Percentiles rank a stretch among this genome's conserved stretches.
Evolutionary conservation across 2,329 filamentous ascomycete species (phyloP).

Genomic region (Biscogniauxia marginata): DNA sequence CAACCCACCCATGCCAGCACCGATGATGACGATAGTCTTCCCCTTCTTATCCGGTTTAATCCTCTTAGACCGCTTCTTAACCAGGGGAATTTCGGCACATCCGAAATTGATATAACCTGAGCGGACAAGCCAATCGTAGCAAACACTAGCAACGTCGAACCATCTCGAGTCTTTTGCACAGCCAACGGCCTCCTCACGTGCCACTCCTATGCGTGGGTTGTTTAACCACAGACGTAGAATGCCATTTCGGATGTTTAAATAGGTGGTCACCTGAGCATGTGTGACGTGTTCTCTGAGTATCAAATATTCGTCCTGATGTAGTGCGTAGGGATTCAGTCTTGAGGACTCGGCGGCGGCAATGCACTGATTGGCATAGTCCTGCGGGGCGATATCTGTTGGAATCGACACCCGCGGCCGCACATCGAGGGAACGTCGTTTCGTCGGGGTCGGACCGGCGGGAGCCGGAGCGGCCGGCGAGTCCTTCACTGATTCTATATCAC

Average conservation of each 20-base stretch:
- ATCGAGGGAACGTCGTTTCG: constrained; percentile 46
- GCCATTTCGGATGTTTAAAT: constrained; percentile 93
- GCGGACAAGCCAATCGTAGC: constrained; percentile 88
- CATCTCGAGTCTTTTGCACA: constrained; percentile 85
- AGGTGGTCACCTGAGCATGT: constrained; percentile 86
- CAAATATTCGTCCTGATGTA: constrained; percentile 81
- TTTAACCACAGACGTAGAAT: constrained; percentile 87
- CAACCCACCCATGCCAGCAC: constrained; percentile 90
- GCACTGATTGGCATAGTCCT: constrained; percentile 88
- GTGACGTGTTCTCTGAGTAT: constrained; percentile 80
- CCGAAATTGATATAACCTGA: constrained; percentile 97
- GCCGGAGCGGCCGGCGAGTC: constrained; percentile 25
- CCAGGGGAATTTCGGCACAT: constrained; percentile 70
- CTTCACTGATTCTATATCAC: constrained; percentile 43
- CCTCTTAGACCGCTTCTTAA: constrained; percentile 40
- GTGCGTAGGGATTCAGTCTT: constrained; percentile 81
- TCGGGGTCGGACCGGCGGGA: constrained; percentile 13
- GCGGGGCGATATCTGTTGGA: constrained; percentile 67
- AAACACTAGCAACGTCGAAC: constrained; percentile 84
- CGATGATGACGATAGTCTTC: constrained; percentile 81
- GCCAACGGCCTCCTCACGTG: constrained; percentile 81
- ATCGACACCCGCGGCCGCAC: constrained; percentile 80
- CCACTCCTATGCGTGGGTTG: constrained; percentile 80
- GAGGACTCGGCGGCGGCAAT: constrained; percentile 87
- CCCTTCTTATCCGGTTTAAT: constrained; percentile 48